These are phyloP conservation scores for Didymella pinodella DNA, from an alignment of 2,329 filamentous ascomycete species.

Conservation along the genomic window DNA sequence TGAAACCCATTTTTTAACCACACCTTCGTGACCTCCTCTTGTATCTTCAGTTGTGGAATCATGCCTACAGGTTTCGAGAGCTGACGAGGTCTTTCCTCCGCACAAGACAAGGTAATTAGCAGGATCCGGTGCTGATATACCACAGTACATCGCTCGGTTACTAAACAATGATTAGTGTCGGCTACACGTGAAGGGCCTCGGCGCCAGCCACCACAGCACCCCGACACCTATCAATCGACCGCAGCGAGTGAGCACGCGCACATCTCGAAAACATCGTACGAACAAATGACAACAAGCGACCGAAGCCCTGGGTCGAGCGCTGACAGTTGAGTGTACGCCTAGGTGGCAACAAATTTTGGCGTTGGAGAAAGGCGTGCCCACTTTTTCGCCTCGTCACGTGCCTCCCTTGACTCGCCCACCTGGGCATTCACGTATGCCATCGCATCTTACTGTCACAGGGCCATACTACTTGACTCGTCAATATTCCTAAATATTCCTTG, in stretches of 20 bases:
- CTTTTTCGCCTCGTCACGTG: too few species aligned
- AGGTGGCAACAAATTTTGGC: too few species aligned
- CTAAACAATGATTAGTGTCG: conserved; percentile 11
- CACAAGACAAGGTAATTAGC: too few species aligned
- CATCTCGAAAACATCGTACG: neutral
- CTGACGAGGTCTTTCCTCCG: too few species aligned
- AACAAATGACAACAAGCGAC: neutral
- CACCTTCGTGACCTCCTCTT: neutral
- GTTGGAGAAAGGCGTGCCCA: too few species aligned
- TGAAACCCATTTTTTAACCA: neutral
- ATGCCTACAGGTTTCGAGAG: neutral
- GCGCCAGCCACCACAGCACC: neutral
- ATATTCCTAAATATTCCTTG: too few species aligned
- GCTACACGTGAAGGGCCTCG: neutral
- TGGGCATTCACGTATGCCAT: too few species aligned
- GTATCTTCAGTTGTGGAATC: neutral
- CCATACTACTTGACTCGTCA: too few species aligned
- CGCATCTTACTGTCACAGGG: too few species aligned
- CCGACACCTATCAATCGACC: neutral
- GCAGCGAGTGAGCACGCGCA: neutral
- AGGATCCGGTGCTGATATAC: neutral
- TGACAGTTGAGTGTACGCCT: too few species aligned
- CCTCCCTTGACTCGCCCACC: too few species aligned
- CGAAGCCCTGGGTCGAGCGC: too few species aligned
- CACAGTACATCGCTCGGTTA: conserved; percentile 1